Percentiles rank a stretch among this genome's conserved stretches.
Conservation (phyloP, 1,284 basidiomycete genomes). For the Golubevia sp. region DNA sequence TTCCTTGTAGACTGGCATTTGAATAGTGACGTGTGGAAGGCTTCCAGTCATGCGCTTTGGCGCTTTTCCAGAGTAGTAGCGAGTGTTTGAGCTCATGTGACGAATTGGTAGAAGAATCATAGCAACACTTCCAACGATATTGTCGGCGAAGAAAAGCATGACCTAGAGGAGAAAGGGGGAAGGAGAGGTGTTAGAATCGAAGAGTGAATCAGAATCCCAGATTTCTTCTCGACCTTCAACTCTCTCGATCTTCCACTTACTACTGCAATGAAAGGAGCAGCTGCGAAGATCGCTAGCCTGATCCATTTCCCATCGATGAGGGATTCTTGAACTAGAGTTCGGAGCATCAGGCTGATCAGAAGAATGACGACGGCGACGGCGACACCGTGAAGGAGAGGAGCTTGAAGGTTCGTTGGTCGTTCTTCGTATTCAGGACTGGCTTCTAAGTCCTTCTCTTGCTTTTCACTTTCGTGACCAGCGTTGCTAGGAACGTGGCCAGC, state of each 20-base stretch:
- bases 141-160: constrained; percentile 69
- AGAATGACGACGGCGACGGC: constrained; percentile 64
- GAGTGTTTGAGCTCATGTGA: constrained; percentile 45
- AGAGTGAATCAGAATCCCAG: not conserved
- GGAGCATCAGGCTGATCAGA: constrained; percentile 68
- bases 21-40: constrained; percentile 53
- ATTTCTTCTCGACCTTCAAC: too few relatives aligned
- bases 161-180: constrained; percentile 56
- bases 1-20: constrained; percentile 55
- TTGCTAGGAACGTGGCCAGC: too few relatives aligned
- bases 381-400: constrained; percentile 76
- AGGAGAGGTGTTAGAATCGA: constrained; percentile 3
- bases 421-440: constrained; percentile 10
- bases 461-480: too few relatives aligned
- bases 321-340: constrained; percentile 73
- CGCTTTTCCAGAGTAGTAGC: constrained; percentile 63
- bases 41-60: constrained; percentile 69
- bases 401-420: constrained; percentile 72
- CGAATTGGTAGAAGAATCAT: constrained; percentile 13
- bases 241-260: too few relatives aligned
- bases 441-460: too few relatives aligned
- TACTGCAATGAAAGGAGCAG: constrained; percentile 73
- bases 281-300: constrained; percentile 71
- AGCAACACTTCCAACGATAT: constrained; percentile 65
- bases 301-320: constrained; percentile 70